phyloP scores from a whole-genome alignment of 2,329 filamentous ascomycete species.

The Huntiella bhutanensis region DNA sequence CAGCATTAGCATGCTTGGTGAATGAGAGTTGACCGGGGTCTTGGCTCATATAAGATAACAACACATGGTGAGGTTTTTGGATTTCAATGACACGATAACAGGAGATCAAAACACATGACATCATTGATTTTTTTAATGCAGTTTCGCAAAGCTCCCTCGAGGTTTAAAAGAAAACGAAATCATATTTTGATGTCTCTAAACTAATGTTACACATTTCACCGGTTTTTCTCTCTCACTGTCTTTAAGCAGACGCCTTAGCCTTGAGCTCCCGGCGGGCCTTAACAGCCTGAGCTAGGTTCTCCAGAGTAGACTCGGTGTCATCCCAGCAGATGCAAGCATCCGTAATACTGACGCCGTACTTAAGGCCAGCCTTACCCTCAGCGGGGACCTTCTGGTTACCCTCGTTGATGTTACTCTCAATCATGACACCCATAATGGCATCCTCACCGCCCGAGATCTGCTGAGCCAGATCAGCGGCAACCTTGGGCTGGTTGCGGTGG shows the following conservation, averaged over 20 bases:
- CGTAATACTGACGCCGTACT: slow-evolving; percentile 92
- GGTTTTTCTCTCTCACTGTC: neutral
- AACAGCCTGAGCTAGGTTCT: slow-evolving; percentile 61
- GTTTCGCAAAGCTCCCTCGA: neutral
- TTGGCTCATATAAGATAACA: no score
- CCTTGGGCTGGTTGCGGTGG: slow-evolving; percentile 93
- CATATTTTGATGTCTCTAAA: slow-evolving; percentile 12
- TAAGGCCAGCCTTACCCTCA: slow-evolving; percentile 66
- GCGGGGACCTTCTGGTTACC: slow-evolving; percentile 80
- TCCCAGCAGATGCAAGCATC: slow-evolving; percentile 95
- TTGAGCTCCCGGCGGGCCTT: slow-evolving; percentile 43
- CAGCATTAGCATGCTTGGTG: neutral
- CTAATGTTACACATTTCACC: neutral
- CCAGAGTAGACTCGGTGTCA: slow-evolving; percentile 64
- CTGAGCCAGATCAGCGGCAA: slow-evolving; percentile 60
- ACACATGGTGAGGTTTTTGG: neutral
- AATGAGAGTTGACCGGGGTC: no score
- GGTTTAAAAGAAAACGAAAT: neutral
- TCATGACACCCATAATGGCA: slow-evolving; percentile 93
- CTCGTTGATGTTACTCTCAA: slow-evolving; percentile 93
- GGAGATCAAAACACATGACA: neutral
- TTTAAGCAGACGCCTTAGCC: slow-evolving; percentile 7
- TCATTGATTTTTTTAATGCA: neutral
- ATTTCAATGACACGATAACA: neutral
- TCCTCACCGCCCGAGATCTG: slow-evolving; percentile 74